Percentiles rank a stretch among this genome's conserved stretches.
Evolutionary conservation across 257 asterid species (phyloP).

Genomic region (Jacaranda copaia): DNA sequence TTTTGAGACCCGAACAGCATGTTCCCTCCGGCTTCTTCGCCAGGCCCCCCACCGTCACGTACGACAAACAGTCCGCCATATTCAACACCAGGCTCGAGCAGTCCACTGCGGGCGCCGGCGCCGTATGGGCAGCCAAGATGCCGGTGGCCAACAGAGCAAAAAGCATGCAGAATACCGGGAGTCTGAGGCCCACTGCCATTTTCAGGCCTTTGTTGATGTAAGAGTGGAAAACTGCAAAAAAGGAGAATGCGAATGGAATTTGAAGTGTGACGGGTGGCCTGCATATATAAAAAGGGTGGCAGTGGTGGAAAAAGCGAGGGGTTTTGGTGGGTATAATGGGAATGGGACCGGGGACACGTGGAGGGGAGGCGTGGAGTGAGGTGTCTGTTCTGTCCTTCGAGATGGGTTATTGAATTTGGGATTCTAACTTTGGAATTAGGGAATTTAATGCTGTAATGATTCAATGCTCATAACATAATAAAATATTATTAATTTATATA

Average conservation of each 20-base stretch:
- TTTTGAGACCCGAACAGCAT: constrained; percentile 84
- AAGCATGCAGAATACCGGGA: constrained; percentile 30
- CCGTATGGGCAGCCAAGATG: constrained; percentile 51
- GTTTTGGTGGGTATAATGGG: constrained; percentile 36
- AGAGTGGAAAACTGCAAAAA: neutral
- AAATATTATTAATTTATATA: too few relatives aligned
- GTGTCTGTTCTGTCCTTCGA: constrained; percentile 30
- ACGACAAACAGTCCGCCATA: constrained; percentile 84
- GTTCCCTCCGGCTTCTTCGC: constrained; percentile 63
- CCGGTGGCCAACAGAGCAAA: constrained; percentile 14
- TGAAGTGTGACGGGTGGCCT: neutral
- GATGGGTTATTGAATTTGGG: neutral
- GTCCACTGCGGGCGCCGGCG: constrained; percentile 86
- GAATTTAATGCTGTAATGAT: neutral
- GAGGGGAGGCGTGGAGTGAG: constrained; percentile 32
- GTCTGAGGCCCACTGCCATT: constrained; percentile 34
- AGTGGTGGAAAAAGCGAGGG: constrained; percentile 27
- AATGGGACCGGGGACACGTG: constrained; percentile 41
- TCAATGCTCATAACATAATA: too few relatives aligned
- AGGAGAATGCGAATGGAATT: neutral
- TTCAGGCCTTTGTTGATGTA: neutral
- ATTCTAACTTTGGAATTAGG: neutral
- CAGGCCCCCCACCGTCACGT: constrained; percentile 69
- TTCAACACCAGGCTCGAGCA: constrained; percentile 65
- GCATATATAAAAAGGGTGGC: constrained; percentile 20